Base-by-base conservation (phyloP, 192 early-diverging fungal species). In the Geosiphon pyriformis region DNA sequence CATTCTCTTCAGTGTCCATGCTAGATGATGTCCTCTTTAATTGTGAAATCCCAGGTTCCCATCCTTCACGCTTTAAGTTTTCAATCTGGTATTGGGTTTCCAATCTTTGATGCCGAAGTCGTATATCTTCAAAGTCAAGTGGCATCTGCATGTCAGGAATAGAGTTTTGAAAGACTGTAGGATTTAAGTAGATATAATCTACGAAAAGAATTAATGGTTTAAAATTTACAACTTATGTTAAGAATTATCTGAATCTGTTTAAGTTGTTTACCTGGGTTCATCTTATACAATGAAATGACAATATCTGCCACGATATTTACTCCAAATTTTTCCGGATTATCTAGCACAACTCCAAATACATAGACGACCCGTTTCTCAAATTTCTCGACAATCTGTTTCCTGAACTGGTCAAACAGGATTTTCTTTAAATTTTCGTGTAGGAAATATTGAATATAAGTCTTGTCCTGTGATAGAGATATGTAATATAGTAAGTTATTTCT, bases 161-260 rank as follows among this genome's bases (percentile, higher is more conserved):
- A n/a, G n/a, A 37, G 56, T 48, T 67, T 31, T 67, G 32, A 67
- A 67, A 67, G 20, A 67, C 27, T 46, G 27, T 47, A 20, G 65
- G 65, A 55, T 67, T 67, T 27, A 67, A 47, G 56, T 67, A 67
- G 20, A 67, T 54, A 42, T 47, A 25, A 67, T 57, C 65, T 67
- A 30, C 22, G 10, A 31, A 29, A 33, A 26, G 23, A 54, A 54
- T 31, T 37, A 37, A 54, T 26, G 10, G 18, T 50, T 51, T 18
- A 29, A 62, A 50, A 3, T 20, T 17, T 33, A 55, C 26, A 35
- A 35, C 1, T 20, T 23, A 42, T n/a, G 2, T 27, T 17, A 30
- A 26, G 6, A 56, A 53, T 30, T 12, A 35, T 20, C 18, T 0
- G 25, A 25, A 26, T 23, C 10, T 29, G 11, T 32, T 1, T 31